phyloP scores from a whole-genome alignment of 768 basidiomycete species.

The Candolleomyces aberdarensis region DNA sequence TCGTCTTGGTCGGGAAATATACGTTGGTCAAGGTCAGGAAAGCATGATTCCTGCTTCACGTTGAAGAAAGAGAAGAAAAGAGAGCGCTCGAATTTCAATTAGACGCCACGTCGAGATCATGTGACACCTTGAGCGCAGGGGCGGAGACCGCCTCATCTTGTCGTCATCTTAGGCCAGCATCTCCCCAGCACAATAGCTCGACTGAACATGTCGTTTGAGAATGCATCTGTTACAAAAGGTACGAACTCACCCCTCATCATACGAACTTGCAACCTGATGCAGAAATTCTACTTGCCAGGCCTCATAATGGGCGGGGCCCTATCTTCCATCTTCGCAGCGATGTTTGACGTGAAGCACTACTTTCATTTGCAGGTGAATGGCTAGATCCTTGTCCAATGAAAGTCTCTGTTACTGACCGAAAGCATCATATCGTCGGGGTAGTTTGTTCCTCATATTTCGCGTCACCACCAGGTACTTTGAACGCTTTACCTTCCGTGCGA shows the following conservation, averaged over 20 bases:
- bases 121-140: not conserved
- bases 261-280: not conserved
- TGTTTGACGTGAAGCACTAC: slow-evolving; percentile 88
- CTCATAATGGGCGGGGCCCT: slow-evolving; percentile 72
- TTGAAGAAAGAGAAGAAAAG: no score
- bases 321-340: slow-evolving; percentile 67
- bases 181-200: not conserved
- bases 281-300: slow-evolving; percentile 39
- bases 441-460: slow-evolving; percentile 88
- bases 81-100: not conserved
- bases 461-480: slow-evolving; percentile 73
- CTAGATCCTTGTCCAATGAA: not conserved
- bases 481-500: not conserved
- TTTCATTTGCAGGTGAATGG: slow-evolving; percentile 72
- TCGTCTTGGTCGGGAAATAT: no score
- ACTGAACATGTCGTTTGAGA: slow-evolving; percentile 69
- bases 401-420: not conserved
- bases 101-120: not conserved
- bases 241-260: not conserved
- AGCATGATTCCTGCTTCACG: no score
- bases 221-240: slow-evolving; percentile 87
- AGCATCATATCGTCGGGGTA: slow-evolving; percentile 25
- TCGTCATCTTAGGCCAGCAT: not conserved
- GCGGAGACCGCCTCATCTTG: no score
- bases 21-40: no score